phyloP scores from a whole-genome alignment of 768 basidiomycete species.

The Daedaleopsis sinensis region DNA sequence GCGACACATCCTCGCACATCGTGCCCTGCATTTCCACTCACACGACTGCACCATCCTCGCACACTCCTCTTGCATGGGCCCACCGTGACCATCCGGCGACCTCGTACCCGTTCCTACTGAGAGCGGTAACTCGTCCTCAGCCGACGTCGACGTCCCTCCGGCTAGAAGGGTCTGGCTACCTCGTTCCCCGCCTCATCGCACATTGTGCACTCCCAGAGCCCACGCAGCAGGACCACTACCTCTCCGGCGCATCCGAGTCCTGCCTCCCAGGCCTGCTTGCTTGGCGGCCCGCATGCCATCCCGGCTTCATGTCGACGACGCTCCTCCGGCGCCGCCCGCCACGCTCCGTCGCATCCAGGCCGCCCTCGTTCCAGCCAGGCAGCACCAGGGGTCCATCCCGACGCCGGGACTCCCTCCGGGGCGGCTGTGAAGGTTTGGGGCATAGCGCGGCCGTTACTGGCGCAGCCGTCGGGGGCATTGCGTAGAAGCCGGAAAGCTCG shows the following conservation, averaged over 20 bases:
- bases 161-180: conserved; percentile 91
- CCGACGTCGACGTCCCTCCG: conserved; percentile 52
- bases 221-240: conserved; percentile 51
- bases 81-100: too few species aligned
- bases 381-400: conserved; percentile 77
- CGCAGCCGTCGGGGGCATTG: conserved; percentile 87
- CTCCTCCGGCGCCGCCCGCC: conserved; percentile 32
- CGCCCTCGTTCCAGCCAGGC: conserved; percentile 50
- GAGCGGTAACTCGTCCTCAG: conserved; percentile 69
- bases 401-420: conserved; percentile 57
- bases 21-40: conserved; percentile 80
- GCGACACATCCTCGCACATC: conserved; percentile 62
- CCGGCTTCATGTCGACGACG: conserved; percentile 42
- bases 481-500: conserved; percentile 69
- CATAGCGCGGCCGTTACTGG: conserved; percentile 67
- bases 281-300: conserved; percentile 72
- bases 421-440: conserved; percentile 46
- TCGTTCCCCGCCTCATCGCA: conserved; percentile 75
- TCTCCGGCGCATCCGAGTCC: background rate
- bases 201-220: conserved; percentile 69
- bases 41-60: conserved; percentile 37
- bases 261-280: conserved; percentile 72
- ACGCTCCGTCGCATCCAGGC: conserved; percentile 42
- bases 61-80: background rate
- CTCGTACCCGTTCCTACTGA: too few species aligned